Base-by-base conservation (phyloP, 208 protist species). In the Endotrypanum monterogeii region DNA sequence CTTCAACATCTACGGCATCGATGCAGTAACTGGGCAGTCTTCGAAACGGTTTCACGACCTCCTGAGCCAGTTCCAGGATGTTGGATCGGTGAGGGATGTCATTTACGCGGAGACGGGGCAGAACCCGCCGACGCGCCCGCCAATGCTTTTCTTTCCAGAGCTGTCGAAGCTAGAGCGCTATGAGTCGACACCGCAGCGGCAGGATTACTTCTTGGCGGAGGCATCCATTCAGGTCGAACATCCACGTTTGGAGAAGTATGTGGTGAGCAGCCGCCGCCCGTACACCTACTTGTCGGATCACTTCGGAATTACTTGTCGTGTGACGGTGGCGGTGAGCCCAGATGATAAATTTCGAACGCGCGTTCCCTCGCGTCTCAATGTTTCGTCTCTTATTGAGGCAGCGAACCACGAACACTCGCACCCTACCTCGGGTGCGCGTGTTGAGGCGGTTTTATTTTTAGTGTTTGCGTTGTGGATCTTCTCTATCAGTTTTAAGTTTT, bases 251-350 rank as follows among this genome's bases (percentile, higher is more conserved):
- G 87, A 92, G 55, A 96, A 96, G 80, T 97, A 95, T 80, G 86
- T 95, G 37, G 87, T 88, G 48, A 85, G 86, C 67, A 88, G 81
- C 70, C 69, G 83, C 32, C 85, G 89, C 18, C 93, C 93, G 18
- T 97, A 96, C 83, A 84, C 84, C 12, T 96, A 97, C 72, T 83
- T 97, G 11, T 95, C 90, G 8, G 91, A 97, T 76, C 93, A 97
- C 80, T 97, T 95, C 82, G 93, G 93, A 50, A 82, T 96, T 25
- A 74, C 84, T 6, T 76, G 74, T 25, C 69, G 69, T 48, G 62
- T 95, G 39, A 68, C 71, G 9, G 71, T 86, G 37, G 25, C 79
- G 16, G 55, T 74, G 48, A 35, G 72, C 20, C 50, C 48, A 16
- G 32, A 76, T 30, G 50, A 50, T 32, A 41, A 9, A 3, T 23